A percentile compares a stretch with the other conserved stretches of the same genome.
phyloP scores from a whole-genome alignment of 306 rosid genomes.

The Lathyrus tuberosus region DNA sequence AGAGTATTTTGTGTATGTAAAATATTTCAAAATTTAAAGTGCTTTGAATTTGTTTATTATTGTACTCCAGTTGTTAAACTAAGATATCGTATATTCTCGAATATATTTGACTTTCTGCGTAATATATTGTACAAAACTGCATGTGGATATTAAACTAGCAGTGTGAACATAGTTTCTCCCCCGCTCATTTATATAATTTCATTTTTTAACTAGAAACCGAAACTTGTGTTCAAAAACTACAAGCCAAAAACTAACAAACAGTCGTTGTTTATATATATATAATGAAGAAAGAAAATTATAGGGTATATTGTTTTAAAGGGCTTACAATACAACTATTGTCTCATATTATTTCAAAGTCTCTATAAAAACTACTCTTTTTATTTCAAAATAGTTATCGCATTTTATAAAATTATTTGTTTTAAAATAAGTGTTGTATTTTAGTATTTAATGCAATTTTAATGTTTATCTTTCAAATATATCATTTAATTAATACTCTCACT shows the following conservation, averaged over 20 bases:
- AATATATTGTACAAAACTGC: background rate
- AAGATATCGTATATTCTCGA: background rate
- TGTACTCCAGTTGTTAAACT: background rate
- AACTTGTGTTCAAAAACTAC: background rate
- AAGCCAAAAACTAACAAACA: no score
- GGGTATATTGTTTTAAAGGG: background rate
- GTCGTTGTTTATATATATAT: no score
- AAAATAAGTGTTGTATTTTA: no score
- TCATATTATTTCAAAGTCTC: background rate
- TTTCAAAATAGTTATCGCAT: no score
- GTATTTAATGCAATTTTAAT: no score
- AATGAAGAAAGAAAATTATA: no score
- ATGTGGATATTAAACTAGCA: conserved; percentile 7
- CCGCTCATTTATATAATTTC: background rate
- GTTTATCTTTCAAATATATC: no score
- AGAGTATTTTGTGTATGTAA: background rate
- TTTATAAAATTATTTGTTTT: no score
- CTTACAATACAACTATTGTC: background rate
- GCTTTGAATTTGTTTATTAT: background rate
- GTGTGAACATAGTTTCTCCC: background rate
- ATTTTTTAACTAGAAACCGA: background rate
- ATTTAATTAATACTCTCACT: no score
- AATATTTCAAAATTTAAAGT: background rate
- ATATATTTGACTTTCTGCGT: conserved; percentile 3
- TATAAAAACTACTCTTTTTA: background rate